Evolutionary conservation across 176 grass and related monocot genomes (phyloP).

Genomic region (Thalia dealbata): DNA sequence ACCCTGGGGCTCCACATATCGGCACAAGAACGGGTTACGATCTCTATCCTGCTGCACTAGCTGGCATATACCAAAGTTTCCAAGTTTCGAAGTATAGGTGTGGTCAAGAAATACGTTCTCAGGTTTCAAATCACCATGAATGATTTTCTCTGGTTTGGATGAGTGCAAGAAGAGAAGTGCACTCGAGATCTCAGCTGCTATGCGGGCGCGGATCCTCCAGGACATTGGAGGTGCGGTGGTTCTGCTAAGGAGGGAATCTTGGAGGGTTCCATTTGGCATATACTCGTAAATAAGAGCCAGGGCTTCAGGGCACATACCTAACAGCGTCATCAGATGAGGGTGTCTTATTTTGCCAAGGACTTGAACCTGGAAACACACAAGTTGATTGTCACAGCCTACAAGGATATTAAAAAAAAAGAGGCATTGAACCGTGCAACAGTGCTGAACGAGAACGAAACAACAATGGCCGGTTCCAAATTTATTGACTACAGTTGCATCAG

Average conservation of each 20-base stretch:
- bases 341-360: conserved; percentile 69
- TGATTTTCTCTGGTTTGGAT: conserved; percentile 50
- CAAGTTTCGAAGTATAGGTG: conserved; percentile 48
- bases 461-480: no score
- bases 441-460: no score
- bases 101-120: conserved; percentile 63
- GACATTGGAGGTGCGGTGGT: conserved; percentile 13
- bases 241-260: conserved; percentile 37
- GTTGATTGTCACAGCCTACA: neutral
- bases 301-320: conserved; percentile 57
- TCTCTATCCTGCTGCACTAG: conserved; percentile 18
- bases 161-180: conserved; percentile 59
- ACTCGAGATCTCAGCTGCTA: conserved; percentile 49
- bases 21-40: conserved; percentile 7
- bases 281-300: conserved; percentile 56
- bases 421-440: neutral
- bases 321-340: conserved; percentile 54
- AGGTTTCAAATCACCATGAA: conserved; percentile 68
- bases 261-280: conserved; percentile 49
- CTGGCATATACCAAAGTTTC: conserved; percentile 41
- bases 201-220: conserved; percentile 53
- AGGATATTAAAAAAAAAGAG: neutral
- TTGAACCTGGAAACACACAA: conserved; percentile 34
- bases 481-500: no score
- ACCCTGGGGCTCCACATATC: conserved; percentile 13